Evolutionary conservation across 1,139 yeast genomes (phyloP).

Genomic region (Diutina rugosa): DNA sequence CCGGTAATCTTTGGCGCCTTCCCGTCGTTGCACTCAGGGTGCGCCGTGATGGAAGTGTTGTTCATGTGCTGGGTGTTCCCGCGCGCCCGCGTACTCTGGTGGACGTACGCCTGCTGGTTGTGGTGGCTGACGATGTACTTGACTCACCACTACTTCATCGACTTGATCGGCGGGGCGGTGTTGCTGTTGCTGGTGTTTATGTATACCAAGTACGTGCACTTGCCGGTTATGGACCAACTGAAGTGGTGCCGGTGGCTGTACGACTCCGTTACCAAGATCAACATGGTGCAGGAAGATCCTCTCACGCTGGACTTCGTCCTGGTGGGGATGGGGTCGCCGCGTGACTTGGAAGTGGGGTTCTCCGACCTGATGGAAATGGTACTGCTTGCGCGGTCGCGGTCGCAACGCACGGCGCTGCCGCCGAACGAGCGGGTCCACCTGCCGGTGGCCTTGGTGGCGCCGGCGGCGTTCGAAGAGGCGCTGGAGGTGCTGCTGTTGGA

Average conservation of each 20-base stretch:
- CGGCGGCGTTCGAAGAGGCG: neutral
- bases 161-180: constrained; percentile 81
- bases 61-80: constrained; percentile 81
- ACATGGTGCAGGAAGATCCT: constrained; percentile 22
- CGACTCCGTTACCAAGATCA: constrained; percentile 16
- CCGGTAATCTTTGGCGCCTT: constrained; percentile 97
- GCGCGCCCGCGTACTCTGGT: constrained; percentile 44
- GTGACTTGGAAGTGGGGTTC: neutral
- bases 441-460: neutral
- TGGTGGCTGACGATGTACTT: constrained; percentile 99
- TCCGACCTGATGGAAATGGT: neutral
- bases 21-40: constrained; percentile 91
- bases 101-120: constrained; percentile 73
- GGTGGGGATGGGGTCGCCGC: neutral
- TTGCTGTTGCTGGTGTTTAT: constrained; percentile 61
- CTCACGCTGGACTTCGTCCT: constrained; percentile 7
- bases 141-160: constrained; percentile 91
- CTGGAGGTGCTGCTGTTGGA: constrained; percentile 2
- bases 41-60: constrained; percentile 86
- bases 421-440: neutral
- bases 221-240: constrained; percentile 55
- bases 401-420: neutral
- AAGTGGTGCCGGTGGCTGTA: constrained; percentile 85
- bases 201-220: constrained; percentile 56
- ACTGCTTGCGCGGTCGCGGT: neutral